phyloP scores from a whole-genome alignment of 768 basidiomycete species.

The Mycena epipterygia region DNA sequence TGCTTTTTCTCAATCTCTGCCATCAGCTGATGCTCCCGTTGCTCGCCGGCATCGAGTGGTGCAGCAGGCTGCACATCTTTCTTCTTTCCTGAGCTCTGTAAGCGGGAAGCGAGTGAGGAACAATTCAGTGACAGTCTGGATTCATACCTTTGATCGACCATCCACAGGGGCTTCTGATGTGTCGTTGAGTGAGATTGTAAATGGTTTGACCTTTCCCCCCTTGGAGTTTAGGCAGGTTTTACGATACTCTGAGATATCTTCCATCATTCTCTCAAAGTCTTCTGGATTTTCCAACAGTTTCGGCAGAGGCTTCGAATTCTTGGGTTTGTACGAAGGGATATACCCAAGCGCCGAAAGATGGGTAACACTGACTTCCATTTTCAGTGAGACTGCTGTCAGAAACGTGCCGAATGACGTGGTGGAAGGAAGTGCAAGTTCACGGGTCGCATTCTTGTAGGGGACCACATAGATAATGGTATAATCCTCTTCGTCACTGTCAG shows the following conservation, averaged over 20 bases:
- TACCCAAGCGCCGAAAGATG: constrained; percentile 36
- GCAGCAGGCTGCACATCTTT: background rate
- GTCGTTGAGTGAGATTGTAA: background rate
- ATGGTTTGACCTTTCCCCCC: background rate
- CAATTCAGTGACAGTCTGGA: background rate
- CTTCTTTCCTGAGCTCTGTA: background rate
- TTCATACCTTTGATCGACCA: background rate
- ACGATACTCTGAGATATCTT: no score
- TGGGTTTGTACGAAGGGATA: constrained; percentile 37
- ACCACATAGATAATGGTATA: no score
- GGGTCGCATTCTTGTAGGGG: no score
- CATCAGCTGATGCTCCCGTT: background rate
- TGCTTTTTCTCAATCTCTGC: background rate
- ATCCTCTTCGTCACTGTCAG: no score
- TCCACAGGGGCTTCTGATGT: background rate
- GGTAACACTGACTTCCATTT: constrained; percentile 12
- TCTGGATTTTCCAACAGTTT: constrained; percentile 39
- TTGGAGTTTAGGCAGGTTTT: no score
- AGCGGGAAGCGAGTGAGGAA: background rate
- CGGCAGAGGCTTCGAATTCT: constrained; percentile 35
- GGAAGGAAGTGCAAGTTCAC: no score
- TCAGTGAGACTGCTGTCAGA: background rate
- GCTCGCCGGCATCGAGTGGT: background rate
- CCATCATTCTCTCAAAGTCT: constrained; percentile 28
- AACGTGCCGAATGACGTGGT: no score